Percentiles rank a stretch among this genome's conserved stretches.
These are phyloP conservation scores for Macadamia integrifolia DNA, from an alignment of 164 flowering plant species.

Conservation along the genomic window DNA sequence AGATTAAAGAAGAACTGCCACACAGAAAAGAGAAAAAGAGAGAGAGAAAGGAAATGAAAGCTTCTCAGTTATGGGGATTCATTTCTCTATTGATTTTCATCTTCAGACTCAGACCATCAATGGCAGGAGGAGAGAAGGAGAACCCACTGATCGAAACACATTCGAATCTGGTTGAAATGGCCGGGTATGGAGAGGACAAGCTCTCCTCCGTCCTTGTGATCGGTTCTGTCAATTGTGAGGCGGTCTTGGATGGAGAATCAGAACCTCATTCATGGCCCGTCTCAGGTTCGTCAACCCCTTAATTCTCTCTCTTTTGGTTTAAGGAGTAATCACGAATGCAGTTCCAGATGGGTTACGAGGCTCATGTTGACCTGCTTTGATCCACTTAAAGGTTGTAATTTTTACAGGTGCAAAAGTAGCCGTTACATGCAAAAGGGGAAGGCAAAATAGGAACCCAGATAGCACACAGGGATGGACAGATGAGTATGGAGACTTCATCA, in stretches of 20 bases:
- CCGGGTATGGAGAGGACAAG: constrained; percentile 93
- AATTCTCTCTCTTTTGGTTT: not conserved
- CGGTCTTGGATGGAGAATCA: constrained; percentile 22
- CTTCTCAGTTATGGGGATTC: constrained; percentile 8
- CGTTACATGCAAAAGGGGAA: constrained; percentile 14
- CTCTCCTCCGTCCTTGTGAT: constrained; percentile 70
- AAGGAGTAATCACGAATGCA: no score
- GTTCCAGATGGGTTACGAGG: no score
- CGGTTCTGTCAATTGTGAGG: constrained; percentile 52
- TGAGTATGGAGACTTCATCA: constrained; percentile 65
- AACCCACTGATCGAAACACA: constrained; percentile 24
- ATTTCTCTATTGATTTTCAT: constrained; percentile 16
- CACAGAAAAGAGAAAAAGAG: no score
- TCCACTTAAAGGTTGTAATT: not conserved
- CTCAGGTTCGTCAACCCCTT: constrained; percentile 41
- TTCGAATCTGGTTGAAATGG: constrained; percentile 42
- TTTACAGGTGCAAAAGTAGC: constrained; percentile 13
- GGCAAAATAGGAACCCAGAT: constrained; percentile 7
- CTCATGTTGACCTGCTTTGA: no score
- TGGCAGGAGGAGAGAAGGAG: constrained; percentile 18
- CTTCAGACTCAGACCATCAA: constrained; percentile 2
- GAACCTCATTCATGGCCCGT: constrained; percentile 36
- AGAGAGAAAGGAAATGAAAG: no score
- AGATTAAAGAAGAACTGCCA: no score
- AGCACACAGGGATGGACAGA: constrained; percentile 32